Conservation (phyloP, 441 rosid species). For the Aquilaria agallochum region DNA sequence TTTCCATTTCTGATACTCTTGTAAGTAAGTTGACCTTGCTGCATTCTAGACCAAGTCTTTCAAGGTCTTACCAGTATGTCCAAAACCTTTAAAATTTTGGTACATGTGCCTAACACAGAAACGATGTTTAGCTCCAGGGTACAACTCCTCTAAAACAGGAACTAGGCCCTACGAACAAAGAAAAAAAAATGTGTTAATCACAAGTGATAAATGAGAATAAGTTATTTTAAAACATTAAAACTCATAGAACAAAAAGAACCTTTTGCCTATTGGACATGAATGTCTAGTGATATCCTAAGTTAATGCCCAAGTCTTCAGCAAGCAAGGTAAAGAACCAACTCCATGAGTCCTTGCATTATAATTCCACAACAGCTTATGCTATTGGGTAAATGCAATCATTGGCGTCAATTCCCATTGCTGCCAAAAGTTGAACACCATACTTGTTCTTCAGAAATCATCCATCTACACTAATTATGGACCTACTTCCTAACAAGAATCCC, state of each 20-base stretch:
- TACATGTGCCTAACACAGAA: neutral
- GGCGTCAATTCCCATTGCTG: neutral
- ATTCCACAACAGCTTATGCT: neutral
- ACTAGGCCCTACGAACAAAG: too few species aligned
- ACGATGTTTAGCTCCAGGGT: too few species aligned
- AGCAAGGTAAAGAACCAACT: neutral
- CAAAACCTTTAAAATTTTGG: too few species aligned
- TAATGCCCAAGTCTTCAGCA: neutral
- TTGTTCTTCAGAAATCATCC: slow-evolving; percentile 1
- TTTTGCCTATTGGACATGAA: too few species aligned
- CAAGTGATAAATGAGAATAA: too few species aligned
- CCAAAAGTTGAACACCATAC: neutral
- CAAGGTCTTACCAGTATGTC: too few species aligned
- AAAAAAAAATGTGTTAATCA: too few species aligned
- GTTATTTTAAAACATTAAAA: too few species aligned
- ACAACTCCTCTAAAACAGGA: too few species aligned
- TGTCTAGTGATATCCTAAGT: too few species aligned
- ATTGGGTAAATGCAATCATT: neutral
- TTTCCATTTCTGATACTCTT: neutral
- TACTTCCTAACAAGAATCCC: neutral
- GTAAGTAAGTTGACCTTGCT: neutral
- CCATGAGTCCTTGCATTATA: neutral
- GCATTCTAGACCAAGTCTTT: neutral
- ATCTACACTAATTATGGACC: neutral
- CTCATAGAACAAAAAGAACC: too few species aligned